Evolutionary conservation across 805 yeast species (phyloP), one percentile per base, ranked within the genome.

Genomic region (Zygoascus biomembranicola): DNA sequence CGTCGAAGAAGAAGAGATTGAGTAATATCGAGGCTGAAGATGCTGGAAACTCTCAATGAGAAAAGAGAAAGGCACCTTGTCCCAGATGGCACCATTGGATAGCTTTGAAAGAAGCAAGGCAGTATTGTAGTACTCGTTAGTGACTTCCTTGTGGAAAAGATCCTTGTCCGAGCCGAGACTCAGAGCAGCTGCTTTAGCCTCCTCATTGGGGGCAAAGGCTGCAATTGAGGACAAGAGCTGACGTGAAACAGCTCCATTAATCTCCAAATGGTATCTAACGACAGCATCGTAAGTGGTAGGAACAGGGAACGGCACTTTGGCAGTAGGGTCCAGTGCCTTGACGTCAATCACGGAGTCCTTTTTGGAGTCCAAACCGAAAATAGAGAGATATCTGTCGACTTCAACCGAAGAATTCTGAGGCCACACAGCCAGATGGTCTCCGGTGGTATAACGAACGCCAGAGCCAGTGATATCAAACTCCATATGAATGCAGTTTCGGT

Each of bases 391-490:
- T 44, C 76, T 73, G n/a, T 73, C 76, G 35, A 90, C 84, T 62
- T 86, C 81, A 66, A 83, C 88, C 64, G 84, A 75, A 1, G 95
- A 75, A 70, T 92, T 92, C 23, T 94, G 87, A 37, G 97, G 94
- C 95, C 97, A 88, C 54, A 94, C 74, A 14, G 96, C 98, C 57
- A 94, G 71, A 71, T 92, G 98, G 68, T 92, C 99, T 69, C 99
- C 99, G 3, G 99, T 92, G 48, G 92, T 76, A 70, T 92, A 92
- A 62, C 84, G 82, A 64, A 94, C 74, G 63, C 84, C 85, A 3
- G 92, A 77, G 31, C 73, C 79, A 0, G 89, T 77, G 39, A 90
- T 71, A 65, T 92, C 97, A 61, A 92, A 82, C 70, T 94, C 98
- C 49, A 85, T 80, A 66, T 92, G 98, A 55, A 92, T 80, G 73